These are phyloP conservation scores for Tetraselmis chui DNA, from an alignment of 139 green algal genomes.

Conservation along the genomic window DNA sequence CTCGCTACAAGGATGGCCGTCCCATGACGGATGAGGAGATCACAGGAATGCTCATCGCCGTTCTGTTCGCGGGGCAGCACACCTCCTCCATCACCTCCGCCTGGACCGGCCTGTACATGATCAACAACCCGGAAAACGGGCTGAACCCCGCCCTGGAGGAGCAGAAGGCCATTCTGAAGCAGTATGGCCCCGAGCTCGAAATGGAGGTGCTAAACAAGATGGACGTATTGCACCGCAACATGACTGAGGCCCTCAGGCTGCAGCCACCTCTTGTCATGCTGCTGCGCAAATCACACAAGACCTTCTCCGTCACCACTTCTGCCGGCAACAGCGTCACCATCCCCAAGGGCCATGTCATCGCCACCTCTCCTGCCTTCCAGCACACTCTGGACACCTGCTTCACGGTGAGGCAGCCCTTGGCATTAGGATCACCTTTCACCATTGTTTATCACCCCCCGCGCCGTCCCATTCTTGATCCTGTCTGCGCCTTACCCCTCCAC, in stretches of 20 bases:
- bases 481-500: background rate
- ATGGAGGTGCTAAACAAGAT: conserved; percentile 84
- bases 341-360: conserved; percentile 77
- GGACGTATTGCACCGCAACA: conserved; percentile 77
- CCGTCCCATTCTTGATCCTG: too few relatives aligned
- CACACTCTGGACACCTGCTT: conserved; percentile 56
- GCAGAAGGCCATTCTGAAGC: conserved; percentile 61
- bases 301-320: conserved; percentile 78
- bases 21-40: conserved; percentile 85
- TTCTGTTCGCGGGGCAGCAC: conserved; percentile 96
- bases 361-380: conserved; percentile 78
- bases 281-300: conserved; percentile 75
- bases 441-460: too few relatives aligned
- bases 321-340: conserved; percentile 49
- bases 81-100: conserved; percentile 89
- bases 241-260: conserved; percentile 84
- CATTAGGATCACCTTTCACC: too few relatives aligned
- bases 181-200: conserved; percentile 63
- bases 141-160: conserved; percentile 52
- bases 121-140: conserved; percentile 42
- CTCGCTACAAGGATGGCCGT: conserved; percentile 74
- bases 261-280: conserved; percentile 95
- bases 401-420: background rate
- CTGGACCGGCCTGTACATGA: conserved; percentile 83
- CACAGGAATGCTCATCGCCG: conserved; percentile 93